These are phyloP conservation scores for Cymbopogon citratus DNA, from an alignment of 176 grass and related monocot species.

Conservation along the genomic window DNA sequence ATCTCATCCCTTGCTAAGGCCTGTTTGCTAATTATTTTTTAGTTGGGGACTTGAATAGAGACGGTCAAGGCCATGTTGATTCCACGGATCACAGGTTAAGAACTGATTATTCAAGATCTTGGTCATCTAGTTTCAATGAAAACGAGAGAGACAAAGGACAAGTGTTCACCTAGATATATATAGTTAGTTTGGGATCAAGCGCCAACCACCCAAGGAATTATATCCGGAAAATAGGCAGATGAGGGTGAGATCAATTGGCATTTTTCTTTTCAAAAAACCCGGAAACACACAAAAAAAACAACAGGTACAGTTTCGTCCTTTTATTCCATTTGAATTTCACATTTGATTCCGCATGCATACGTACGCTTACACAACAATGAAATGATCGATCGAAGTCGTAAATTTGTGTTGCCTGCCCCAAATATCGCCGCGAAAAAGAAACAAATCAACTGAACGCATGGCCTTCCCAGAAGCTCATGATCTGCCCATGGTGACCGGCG, in stretches of 20 bases:
- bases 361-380: background rate
- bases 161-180: background rate
- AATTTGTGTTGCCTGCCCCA: background rate
- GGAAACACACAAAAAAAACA: background rate
- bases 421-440: background rate
- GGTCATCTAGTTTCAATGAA: background rate
- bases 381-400: background rate
- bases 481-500: background rate
- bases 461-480: slow-evolving; percentile 16
- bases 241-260: background rate
- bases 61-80: too few species aligned
- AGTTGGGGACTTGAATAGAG: too few species aligned
- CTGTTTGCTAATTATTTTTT: too few species aligned
- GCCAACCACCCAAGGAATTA: background rate
- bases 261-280: background rate
- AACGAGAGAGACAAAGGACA: background rate
- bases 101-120: background rate
- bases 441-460: slow-evolving; percentile 15
- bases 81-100: background rate
- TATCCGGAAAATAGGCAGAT: background rate
- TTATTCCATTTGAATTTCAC: slow-evolving; percentile 6
- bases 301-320: background rate
- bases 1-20: background rate
- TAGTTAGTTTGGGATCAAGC: background rate
- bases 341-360: background rate